Percentiles rank a stretch among this genome's conserved stretches.
phyloP scores from a whole-genome alignment of 1,139 yeast species.

The Pneumocystis jirovecii region DNA sequence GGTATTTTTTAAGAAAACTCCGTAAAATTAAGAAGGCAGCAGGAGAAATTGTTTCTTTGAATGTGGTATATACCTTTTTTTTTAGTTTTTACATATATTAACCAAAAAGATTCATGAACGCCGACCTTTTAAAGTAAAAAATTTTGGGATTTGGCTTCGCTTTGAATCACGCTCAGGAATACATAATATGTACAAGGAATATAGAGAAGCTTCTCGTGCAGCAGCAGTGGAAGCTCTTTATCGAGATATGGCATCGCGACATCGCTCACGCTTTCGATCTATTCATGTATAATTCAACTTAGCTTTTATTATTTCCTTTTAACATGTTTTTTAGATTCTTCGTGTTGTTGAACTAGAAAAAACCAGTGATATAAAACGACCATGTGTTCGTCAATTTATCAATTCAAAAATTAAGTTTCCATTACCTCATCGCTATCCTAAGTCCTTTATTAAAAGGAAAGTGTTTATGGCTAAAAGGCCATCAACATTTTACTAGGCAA shows the following conservation, averaged over 20 bases:
- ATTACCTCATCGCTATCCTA: conserved; percentile 89
- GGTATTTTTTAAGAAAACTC: conserved; percentile 99
- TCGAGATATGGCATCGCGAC: conserved; percentile 99
- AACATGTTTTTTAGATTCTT: conserved; percentile 19
- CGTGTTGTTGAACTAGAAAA: conserved; percentile 98
- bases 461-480: not conserved
- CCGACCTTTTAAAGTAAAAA: conserved; percentile 98
- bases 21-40: conserved; percentile 99
- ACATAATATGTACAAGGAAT: conserved; percentile 99
- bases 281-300: conserved; percentile 44
- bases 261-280: conserved; percentile 99
- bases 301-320: conserved; percentile 29
- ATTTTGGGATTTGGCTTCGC: conserved; percentile 99
- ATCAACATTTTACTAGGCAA: not conserved
- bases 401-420: conserved; percentile 97
- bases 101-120: conserved; percentile 52
- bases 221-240: conserved; percentile 98
- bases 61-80: conserved; percentile 28
- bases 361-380: conserved; percentile 98
- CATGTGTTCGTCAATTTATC: conserved; percentile 95
- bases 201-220: conserved; percentile 98
- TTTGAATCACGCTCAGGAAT: conserved; percentile 99
- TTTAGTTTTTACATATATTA: not conserved
- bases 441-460: not conserved
- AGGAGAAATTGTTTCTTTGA: conserved; percentile 95